Evolutionary conservation across 805 yeast species (phyloP), one percentile per base, ranked within the genome.

Genomic region (Helenozyma baotianmanensis): DNA sequence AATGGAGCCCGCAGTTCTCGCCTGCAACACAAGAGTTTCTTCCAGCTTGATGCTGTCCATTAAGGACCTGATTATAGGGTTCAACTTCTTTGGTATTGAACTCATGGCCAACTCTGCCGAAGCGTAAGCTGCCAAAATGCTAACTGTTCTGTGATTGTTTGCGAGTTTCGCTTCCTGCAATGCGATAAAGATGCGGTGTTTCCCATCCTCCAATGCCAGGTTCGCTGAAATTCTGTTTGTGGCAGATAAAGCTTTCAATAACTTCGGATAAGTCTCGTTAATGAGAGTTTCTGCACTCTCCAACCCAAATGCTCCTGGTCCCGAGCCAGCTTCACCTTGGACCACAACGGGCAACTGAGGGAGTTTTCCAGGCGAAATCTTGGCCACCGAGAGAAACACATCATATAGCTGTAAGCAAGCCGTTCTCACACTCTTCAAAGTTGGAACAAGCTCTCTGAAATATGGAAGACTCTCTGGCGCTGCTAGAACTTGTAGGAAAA

Each of bases 1-100:
- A 19, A 89, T 74, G 0, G 95, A 73, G 2, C 56, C 53, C 2
- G 96, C 88, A 5, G 94, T 69, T 39, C 89, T 68, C 7, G 56
- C 53, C 53, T 92, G 98, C 36, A 92, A 64, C 25, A 76, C 63
- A 14, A 57, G 64, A 4, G 78, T 70, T 29, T 74, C 80, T 49
- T 89, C 97, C 27, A 68, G 68, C 52, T 92, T 92, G 33, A 92
- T 68, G 51, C 94, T 82, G 38, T 88, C 97, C 97, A 92, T 92
- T 32, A 92, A 62, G 0, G 96, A 75, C 42, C 95, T 72, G 28
- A 92, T 90, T 19, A 86, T 71, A 5, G 96, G 94, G 48, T 88
- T 92, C 43, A 92, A 67, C 56, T 92, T 92, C 47, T 77, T 70
- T 2, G 97, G 98, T n/a, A 90, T 60, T 4, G 78, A 78, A 14